Base-by-base conservation (phyloP, 225 moss, liverwort and hornwort species). In the Lunularia cruciata region DNA sequence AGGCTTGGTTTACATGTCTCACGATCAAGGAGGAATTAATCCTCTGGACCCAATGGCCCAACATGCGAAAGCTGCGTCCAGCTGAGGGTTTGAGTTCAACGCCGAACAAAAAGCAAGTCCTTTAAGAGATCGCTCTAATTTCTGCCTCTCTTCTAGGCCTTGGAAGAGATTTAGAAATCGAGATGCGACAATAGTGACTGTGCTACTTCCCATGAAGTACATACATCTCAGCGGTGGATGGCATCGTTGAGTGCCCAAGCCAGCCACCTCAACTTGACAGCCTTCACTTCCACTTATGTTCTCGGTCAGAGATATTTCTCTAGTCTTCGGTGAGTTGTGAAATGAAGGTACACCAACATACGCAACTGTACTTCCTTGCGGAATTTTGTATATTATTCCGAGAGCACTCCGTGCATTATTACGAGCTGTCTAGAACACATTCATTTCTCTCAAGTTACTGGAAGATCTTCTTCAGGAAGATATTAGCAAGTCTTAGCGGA, bases 351-450 rank as follows among this genome's bases (percentile, higher is more conserved):
- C 67, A 22, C 12, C 46, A 20, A 23, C 32, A 48, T 36, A 20
- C 34, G 51, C 51, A 32, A 67, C 23, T 47, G 37, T 33, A 33
- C 33, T 7, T 67, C 31, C 25, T 67, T 22, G 67, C 67, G 67
- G 67, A 33, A 67, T 67, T 67, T 51, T 67, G 67, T 67, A 67
- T 23, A 67, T 67, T 67, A 67, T 32, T 30, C 32, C 33, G 49
- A 67, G 67, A 51, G 67, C 48, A 67, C 67, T 51, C 49, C 43
- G 38, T 30, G 23, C 8, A 25, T 39, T 26, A 61, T 12, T 26
- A 61, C 1, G 14, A 61, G 25, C 61, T 25, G 61, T 60, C 60
- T 39, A 38, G 37, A 45, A 46, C 42, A 28, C 49, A 43, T 63
- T 46, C 60, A 60, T 37, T 32, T 31, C 59, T 58, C 59, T 6